Percentiles rank a stretch among this genome's conserved stretches.
Evolutionary conservation across 1,284 basidiomycete species (phyloP).

Genomic region (Cryptococcus sp.): DNA sequence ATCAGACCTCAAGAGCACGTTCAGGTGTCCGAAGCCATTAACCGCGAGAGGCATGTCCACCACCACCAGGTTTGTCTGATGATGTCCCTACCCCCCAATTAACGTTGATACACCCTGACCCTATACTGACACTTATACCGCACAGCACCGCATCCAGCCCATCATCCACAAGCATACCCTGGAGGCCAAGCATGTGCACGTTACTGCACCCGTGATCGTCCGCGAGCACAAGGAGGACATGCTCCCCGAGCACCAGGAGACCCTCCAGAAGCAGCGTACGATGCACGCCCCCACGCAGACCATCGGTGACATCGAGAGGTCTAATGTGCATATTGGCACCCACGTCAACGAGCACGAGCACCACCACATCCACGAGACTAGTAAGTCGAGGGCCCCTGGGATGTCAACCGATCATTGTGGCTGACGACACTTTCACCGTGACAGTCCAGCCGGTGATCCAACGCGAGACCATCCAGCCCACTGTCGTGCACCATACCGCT

Average conservation of each 20-base stretch:
- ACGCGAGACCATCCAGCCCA: constrained; percentile 46
- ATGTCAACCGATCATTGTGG: neutral
- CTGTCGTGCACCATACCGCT: constrained; percentile 46
- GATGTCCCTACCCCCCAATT: neutral
- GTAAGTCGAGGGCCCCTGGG: constrained; percentile 13
- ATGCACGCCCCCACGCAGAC: constrained; percentile 31
- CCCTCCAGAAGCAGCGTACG: constrained; percentile 43
- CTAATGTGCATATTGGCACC: constrained; percentile 30
- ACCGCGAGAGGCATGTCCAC: constrained; percentile 47
- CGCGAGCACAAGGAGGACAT: constrained; percentile 49
- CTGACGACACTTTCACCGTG: neutral
- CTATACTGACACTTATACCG: constrained; percentile 5
- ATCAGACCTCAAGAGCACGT: constrained; percentile 38
- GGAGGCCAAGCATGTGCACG: constrained; percentile 40
- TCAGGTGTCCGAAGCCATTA: constrained; percentile 44
- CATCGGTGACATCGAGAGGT: constrained; percentile 29
- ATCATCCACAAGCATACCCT: constrained; percentile 38
- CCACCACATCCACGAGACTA: constrained; percentile 48
- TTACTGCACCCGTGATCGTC: constrained; percentile 34
- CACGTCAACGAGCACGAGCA: constrained; percentile 46
- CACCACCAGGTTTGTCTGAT: constrained; percentile 35
- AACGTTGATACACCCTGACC: neutral
- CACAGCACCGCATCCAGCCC: constrained; percentile 49
- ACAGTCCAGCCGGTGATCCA: constrained; percentile 49
- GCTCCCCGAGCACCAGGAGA: constrained; percentile 47